Percentiles rank a stretch among this genome's conserved stretches.
Conservation (phyloP, 2,329 filamentous ascomycete genomes). For the Aspergillus piperis region DNA sequence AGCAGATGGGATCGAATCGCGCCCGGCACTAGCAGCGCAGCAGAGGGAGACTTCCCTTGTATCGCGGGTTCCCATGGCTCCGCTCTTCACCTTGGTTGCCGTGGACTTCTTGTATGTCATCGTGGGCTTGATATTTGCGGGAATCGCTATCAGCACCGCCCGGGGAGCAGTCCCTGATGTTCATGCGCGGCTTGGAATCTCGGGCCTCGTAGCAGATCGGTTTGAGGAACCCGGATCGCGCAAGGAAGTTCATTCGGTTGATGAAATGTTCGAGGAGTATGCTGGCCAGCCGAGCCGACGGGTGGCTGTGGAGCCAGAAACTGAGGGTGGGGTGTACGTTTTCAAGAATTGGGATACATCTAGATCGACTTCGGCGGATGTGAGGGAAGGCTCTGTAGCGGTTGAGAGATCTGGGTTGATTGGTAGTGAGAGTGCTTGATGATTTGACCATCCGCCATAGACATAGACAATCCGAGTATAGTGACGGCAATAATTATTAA, state of each 20-base stretch:
- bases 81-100: slow-evolving; percentile 2
- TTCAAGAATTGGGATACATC: not conserved
- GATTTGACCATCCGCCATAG: too few relatives aligned
- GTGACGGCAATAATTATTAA: too few relatives aligned
- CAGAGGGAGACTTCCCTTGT: not conserved
- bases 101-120: slow-evolving; percentile 1
- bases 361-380: not conserved
- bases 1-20: not conserved
- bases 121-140: not conserved
- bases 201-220: not conserved
- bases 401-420: not conserved
- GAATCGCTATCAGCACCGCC: not conserved
- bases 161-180: not conserved
- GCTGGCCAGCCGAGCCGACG: not conserved
- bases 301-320: not conserved
- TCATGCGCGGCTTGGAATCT: slow-evolving; percentile 2
- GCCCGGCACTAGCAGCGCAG: not conserved
- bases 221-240: not conserved
- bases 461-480: too few relatives aligned
- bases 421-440: too few relatives aligned
- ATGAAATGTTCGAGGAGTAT: slow-evolving; percentile 4
- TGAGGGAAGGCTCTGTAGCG: not conserved
- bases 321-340: not conserved
- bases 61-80: not conserved
- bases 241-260: not conserved